A percentile compares a stretch with the other conserved stretches of the same genome.
phyloP scores from a whole-genome alignment of 192 early-diverging fungal genomes.

The Powellomyces hirtus region DNA sequence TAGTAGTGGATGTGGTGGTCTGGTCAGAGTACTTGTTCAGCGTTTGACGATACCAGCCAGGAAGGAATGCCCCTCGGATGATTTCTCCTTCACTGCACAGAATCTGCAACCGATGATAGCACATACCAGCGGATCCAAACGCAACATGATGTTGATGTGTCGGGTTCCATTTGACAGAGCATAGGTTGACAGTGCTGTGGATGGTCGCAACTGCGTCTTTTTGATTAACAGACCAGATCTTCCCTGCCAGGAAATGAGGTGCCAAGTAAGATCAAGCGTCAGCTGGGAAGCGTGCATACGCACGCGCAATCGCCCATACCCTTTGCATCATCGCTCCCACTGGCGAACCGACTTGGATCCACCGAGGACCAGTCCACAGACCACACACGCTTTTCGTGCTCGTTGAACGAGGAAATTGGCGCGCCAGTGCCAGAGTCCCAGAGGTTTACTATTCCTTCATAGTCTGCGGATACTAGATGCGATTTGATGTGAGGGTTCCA shows the following conservation, averaged over 20 bases:
- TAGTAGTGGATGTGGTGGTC: slow-evolving; percentile 93
- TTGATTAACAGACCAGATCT: slow-evolving; percentile 84
- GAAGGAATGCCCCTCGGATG: no score
- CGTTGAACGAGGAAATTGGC: slow-evolving; percentile 65
- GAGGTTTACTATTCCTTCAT: slow-evolving; percentile 84
- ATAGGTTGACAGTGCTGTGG: slow-evolving; percentile 83
- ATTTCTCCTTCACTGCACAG: no score
- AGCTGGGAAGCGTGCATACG: no score
- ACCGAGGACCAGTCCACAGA: slow-evolving; percentile 79
- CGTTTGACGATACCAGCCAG: no score
- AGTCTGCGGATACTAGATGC: slow-evolving; percentile 85
- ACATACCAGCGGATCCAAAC: slow-evolving; percentile 87
- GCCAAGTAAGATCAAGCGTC: no score
- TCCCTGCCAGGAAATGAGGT: slow-evolving; percentile 49
- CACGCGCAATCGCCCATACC: no score
- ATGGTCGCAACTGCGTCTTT: slow-evolving; percentile 74
- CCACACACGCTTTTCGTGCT: slow-evolving; percentile 93
- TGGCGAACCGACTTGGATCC: slow-evolving; percentile 78
- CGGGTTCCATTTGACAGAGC: slow-evolving; percentile 93
- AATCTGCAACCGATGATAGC: no score
- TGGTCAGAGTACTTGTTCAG: no score
- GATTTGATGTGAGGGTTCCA: slow-evolving; percentile 88
- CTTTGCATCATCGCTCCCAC: slow-evolving; percentile 89
- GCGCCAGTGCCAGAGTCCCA: slow-evolving; percentile 80
- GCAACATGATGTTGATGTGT: slow-evolving; percentile 67